Base-by-base conservation (phyloP, 228 moss, liverwort and hornwort species). In the Sphagnum fallax region DNA sequence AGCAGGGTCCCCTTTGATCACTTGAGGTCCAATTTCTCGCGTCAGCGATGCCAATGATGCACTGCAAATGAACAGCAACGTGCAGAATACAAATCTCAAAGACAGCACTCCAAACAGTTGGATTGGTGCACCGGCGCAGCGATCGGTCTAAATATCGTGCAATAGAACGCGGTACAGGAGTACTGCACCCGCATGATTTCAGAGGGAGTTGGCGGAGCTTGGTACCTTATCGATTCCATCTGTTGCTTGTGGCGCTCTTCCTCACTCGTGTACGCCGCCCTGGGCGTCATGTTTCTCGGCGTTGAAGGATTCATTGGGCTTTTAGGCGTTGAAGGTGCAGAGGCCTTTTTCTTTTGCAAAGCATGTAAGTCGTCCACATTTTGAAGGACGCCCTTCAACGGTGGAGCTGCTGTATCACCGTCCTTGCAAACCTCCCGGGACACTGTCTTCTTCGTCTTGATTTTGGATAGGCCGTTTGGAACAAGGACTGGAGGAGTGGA, bases 11-110 rank as follows among this genome's bases (percentile, higher is more conserved):
- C 98, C 98, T 74, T 83, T 84, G 16, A 98, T 83, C 50, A 98
- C 89, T 74, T 98, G 98, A 18, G 98, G 98, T 32, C 98, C 98
- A 62, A 74, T 83, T 68, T 98, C 98, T 52, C 98, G 91, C 48
- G 98, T 98, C 75, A 98, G 69, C 6, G 98, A 98, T 52, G 98
- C 98, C 84, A 98, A 74, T 9, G 98, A 98, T 51, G 92, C 47
- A 71, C 98, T 97, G 93, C 71, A 75, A 75, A 67, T 32, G 63
- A 15, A 10, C 47, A 67, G n/a, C 47, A 5, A 8, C 50, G 47
- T 10, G 12, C 18, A 49, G 55, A 12, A 67, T 5, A 16, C 16
- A 52, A 16, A 63, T 48, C 49, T 50, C 47, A 16, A 16, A 16
- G 50, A 52, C 47, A 47, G 49, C 16, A 61, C 58, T 64, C 16